Percentiles rank a stretch among this genome's conserved stretches.
These are phyloP conservation scores for Penicillium ucsense DNA, from an alignment of 495 filamentous ascomycete genomes.

Conservation along the genomic window DNA sequence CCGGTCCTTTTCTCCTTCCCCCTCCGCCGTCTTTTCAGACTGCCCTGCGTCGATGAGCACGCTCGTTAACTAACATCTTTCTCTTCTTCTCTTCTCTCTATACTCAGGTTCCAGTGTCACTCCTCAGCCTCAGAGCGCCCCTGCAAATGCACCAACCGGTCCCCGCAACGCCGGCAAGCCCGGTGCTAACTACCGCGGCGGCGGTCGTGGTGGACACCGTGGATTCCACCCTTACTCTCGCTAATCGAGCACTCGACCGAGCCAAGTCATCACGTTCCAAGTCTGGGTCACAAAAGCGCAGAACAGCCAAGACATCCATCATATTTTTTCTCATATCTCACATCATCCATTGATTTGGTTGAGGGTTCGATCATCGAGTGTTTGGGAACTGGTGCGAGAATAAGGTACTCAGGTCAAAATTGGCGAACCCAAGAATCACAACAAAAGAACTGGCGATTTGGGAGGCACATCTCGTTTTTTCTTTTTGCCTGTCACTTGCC, in stretches of 20 bases:
- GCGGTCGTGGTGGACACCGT: conserved; percentile 66
- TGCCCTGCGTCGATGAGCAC: not conserved
- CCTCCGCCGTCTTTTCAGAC: too few species aligned
- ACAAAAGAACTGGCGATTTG: too few species aligned
- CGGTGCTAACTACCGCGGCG: conserved; percentile 89
- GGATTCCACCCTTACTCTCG: conserved; percentile 77
- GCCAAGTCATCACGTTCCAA: not conserved
- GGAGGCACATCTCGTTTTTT: too few species aligned
- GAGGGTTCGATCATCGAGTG: too few species aligned
- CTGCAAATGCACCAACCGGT: conserved; percentile 89
- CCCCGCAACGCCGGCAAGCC: conserved; percentile 93
- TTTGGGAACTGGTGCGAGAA: too few species aligned
- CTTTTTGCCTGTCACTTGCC: too few species aligned
- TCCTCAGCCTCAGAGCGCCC: conserved; percentile 56
- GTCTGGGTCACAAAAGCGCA: too few species aligned
- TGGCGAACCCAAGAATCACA: too few species aligned
- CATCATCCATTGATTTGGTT: too few species aligned
- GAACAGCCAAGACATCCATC: too few species aligned
- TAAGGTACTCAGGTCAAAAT: too few species aligned
- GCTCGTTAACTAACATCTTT: not conserved
- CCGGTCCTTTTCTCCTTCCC: not conserved
- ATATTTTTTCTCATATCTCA: too few species aligned
- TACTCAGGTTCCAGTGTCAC: conserved; percentile 19
- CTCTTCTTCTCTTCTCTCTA: not conserved
- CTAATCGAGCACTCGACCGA: conserved; percentile 3